Conservation (phyloP, 164 flowering plant genomes). For the Paratinospora sagittata region DNA sequence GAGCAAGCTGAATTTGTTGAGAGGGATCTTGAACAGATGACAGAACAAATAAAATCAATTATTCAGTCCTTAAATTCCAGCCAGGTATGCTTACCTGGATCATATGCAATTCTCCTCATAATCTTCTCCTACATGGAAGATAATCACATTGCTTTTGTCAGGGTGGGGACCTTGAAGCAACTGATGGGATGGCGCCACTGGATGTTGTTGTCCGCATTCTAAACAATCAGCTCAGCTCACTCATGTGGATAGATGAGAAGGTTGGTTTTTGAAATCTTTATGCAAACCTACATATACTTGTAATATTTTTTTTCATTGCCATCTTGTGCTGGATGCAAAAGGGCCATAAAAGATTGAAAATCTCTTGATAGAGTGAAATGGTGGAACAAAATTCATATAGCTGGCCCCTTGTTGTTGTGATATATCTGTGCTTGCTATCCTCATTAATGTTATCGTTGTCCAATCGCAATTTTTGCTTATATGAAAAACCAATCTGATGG, state of each 20-base stretch:
- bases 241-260: conserved; percentile 99
- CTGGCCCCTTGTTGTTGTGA: no score
- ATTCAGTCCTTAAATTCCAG: conserved; percentile 75
- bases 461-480: no score
- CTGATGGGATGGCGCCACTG: conserved; percentile 72
- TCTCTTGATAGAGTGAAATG: neutral
- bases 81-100: conserved; percentile 42
- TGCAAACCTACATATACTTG: neutral
- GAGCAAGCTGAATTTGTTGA: conserved; percentile 88
- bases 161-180: conserved; percentile 81
- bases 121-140: neutral
- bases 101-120: neutral
- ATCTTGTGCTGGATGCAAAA: neutral
- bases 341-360: neutral
- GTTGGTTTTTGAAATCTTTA: conserved; percentile 21
- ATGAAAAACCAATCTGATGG: no score
- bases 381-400: no score
- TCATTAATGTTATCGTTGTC: no score
- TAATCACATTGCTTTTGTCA: conserved; percentile 18
- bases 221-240: conserved; percentile 88
- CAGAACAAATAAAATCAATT: conserved; percentile 82
- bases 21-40: conserved; percentile 88
- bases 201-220: conserved; percentile 80
- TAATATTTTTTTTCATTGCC: neutral
- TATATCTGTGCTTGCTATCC: no score